Evolutionary conservation across 441 rosid genomes (phyloP).

Genomic region (Pelargonium fulgidum): DNA sequence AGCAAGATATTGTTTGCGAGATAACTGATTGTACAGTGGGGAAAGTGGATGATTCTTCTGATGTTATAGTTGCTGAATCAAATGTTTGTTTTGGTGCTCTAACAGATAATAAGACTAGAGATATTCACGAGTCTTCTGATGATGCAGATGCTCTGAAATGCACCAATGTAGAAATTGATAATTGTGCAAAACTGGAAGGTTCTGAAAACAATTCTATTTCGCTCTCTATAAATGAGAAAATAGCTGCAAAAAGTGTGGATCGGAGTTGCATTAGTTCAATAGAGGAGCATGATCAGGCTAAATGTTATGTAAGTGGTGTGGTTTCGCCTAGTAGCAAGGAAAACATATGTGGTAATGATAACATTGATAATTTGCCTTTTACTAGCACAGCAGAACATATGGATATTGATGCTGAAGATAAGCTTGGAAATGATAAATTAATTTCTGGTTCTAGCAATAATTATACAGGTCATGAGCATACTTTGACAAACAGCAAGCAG

Average conservation of each 20-base stretch:
- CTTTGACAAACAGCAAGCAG: constrained; percentile 16
- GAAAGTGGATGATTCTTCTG: constrained; percentile 20
- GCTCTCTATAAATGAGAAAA: constrained; percentile 11
- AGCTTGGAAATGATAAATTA: constrained; percentile 19
- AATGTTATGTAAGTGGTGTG: constrained; percentile 15
- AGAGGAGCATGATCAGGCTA: constrained; percentile 22
- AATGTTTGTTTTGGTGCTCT: constrained; percentile 22
- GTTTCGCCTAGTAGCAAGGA: constrained; percentile 18
- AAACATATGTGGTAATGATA: constrained; percentile 21
- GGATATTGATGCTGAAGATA: constrained; percentile 22
- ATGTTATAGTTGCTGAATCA: constrained; percentile 18
- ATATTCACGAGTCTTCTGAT: constrained; percentile 20
- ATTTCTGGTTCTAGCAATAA: constrained; percentile 19
- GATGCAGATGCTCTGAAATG: constrained; percentile 15
- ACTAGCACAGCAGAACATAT: constrained; percentile 22
- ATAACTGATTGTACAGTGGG: constrained; percentile 21
- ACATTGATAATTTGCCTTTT: constrained; percentile 22
- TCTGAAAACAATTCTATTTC: constrained; percentile 13
- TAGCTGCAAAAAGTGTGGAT: constrained; percentile 15
- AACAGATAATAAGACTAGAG: constrained; percentile 13
- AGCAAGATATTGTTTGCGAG: constrained; percentile 20
- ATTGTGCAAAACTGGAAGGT: constrained; percentile 2
- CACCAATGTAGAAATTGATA: not conserved
- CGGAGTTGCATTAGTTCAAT: constrained; percentile 13
- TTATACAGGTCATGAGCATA: constrained; percentile 19